Percentiles rank a stretch among this genome's conserved stretches.
Conservation (phyloP, 129 eudicot species). For the Dittrichia graveolens region DNA sequence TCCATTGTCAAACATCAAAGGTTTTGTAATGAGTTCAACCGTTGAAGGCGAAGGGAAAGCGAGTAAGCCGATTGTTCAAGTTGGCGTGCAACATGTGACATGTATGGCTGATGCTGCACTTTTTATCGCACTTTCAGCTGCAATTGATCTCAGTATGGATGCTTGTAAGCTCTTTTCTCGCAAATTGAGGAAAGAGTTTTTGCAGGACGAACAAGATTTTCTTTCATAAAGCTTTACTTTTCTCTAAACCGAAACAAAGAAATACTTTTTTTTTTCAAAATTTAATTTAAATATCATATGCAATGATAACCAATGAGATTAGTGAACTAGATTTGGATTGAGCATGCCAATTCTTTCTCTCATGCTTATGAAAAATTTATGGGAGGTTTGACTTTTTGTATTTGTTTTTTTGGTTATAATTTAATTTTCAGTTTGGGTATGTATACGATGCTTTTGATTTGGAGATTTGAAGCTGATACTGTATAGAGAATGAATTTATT, state of each 20-base stretch:
- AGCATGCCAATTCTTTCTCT: slow-evolving; percentile 47
- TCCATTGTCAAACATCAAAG: slow-evolving; percentile 48
- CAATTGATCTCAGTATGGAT: slow-evolving; percentile 92
- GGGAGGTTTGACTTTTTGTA: slow-evolving; percentile 21
- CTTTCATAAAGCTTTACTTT: slow-evolving; percentile 27
- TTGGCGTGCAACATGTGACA: slow-evolving; percentile 79
- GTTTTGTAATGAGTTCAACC: slow-evolving; percentile 86
- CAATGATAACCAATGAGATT: slow-evolving; percentile 52
- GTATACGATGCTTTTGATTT: slow-evolving; percentile 24
- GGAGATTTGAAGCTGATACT: slow-evolving; percentile 28
- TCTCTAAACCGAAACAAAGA: not conserved
- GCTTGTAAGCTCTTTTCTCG: slow-evolving; percentile 80
- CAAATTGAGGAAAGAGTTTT: slow-evolving; percentile 74
- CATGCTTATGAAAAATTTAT: slow-evolving; percentile 19
- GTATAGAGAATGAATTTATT: slow-evolving; percentile 29
- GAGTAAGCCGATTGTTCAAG: slow-evolving; percentile 80
- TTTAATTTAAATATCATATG: slow-evolving; percentile 23
- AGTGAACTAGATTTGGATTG: slow-evolving; percentile 46
- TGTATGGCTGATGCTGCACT: slow-evolving; percentile 95
- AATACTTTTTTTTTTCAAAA: not conserved
- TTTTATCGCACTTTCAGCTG: slow-evolving; percentile 89
- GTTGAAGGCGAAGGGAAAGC: slow-evolving; percentile 84
- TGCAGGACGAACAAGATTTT: slow-evolving; percentile 64
- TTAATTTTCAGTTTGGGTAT: slow-evolving; percentile 12
- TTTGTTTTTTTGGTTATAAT: slow-evolving; percentile 10